A percentile compares a stretch with the other conserved stretches of the same genome.
These are phyloP conservation scores for Saccharomycopsis crataegensis DNA, from an alignment of 1,139 yeast species.

Conservation along the genomic window DNA sequence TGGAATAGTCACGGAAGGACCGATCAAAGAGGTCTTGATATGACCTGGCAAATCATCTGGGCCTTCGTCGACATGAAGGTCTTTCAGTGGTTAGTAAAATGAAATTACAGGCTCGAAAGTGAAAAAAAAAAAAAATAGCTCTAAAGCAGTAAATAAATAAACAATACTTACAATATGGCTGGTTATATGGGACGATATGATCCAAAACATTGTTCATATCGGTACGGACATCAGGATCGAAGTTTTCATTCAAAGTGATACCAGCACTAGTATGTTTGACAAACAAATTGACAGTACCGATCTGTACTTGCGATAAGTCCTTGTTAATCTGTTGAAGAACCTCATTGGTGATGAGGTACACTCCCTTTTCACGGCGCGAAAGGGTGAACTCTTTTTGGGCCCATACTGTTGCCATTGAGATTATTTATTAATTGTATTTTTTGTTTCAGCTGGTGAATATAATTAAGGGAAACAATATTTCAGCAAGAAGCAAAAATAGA, in stretches of 20 bases:
- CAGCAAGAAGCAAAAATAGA: no score
- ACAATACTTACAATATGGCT: constrained; percentile 16
- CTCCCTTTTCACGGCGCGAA: constrained; percentile 55
- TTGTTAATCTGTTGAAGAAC: constrained; percentile 44
- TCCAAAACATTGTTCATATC: constrained; percentile 62
- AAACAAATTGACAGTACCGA: constrained; percentile 61
- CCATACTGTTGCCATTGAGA: constrained; percentile 30
- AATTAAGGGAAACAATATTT: background rate
- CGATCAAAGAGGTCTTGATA: constrained; percentile 56
- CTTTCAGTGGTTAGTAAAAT: constrained; percentile 35
- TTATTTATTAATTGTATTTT: background rate
- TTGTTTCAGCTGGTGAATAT: background rate
- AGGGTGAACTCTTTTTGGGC: constrained; percentile 51
- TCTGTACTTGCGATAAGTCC: constrained; percentile 48
- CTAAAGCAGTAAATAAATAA: background rate
- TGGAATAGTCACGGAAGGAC: constrained; percentile 61
- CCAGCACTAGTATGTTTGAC: constrained; percentile 78
- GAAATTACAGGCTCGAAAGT: constrained; percentile 27
- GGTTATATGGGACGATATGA: constrained; percentile 62
- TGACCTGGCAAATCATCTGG: constrained; percentile 84
- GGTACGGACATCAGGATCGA: constrained; percentile 67
- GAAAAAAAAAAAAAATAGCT: background rate
- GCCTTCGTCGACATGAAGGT: constrained; percentile 48
- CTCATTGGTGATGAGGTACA: constrained; percentile 66
- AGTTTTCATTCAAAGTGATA: constrained; percentile 67